phyloP scores from a whole-genome alignment of 176 grass and related monocot species.

The Rhipidocladum racemiflorum region DNA sequence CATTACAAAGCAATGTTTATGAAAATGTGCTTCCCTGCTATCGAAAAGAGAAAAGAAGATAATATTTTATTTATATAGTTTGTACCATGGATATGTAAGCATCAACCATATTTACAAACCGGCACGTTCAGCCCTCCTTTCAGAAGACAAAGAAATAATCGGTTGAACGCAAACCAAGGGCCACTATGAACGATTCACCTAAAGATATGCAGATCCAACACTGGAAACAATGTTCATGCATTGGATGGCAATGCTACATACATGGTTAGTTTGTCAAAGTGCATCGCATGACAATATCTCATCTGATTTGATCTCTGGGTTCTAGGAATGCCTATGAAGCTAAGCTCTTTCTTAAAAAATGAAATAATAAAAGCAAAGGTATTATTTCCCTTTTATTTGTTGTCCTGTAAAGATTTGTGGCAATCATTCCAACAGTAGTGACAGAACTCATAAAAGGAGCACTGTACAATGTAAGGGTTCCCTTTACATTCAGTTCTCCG shows the following conservation, averaged over 20 bases:
- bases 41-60: not conserved
- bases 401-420: conserved; percentile 33
- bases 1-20: not conserved
- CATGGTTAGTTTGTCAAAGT: conserved; percentile 36
- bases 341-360: not conserved
- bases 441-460: conserved; percentile 31
- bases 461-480: conserved; percentile 44
- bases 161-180: conserved; percentile 35
- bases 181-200: conserved; percentile 35
- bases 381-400: not conserved
- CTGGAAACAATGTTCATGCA: conserved; percentile 66
- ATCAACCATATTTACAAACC: conserved; percentile 3
- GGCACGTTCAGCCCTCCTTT: not conserved
- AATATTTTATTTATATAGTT: not conserved
- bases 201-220: conserved; percentile 45
- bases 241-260: conserved; percentile 16
- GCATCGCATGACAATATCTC: conserved; percentile 38
- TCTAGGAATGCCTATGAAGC: conserved; percentile 10
- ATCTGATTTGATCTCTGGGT: conserved; percentile 28
- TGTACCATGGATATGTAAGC: conserved; percentile 20
- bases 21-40: conserved; percentile 23
- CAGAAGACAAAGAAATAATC: conserved; percentile 38
- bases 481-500: conserved; percentile 43
- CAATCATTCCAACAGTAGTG: conserved; percentile 41
- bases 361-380: not conserved